Evolutionary conservation across 1,284 basidiomycete genomes (phyloP).

Genomic region (Butyriboletus appendiculatus): DNA sequence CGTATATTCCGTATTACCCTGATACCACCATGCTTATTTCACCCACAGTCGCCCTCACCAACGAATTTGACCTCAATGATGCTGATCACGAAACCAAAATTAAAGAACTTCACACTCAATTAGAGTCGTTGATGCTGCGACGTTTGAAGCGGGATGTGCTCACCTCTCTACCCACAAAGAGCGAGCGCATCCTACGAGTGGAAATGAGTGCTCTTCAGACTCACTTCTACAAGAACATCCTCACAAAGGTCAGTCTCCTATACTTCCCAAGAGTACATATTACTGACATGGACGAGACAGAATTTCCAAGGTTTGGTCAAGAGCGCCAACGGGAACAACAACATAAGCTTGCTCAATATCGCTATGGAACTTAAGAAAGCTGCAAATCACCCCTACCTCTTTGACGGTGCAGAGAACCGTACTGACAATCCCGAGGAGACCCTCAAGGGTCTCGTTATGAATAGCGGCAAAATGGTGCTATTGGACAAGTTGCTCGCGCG

Average conservation of each 20-base stretch:
- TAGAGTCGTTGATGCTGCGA: constrained; percentile 94
- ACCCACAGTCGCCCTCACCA: constrained; percentile 71
- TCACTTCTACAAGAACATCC: constrained; percentile 98
- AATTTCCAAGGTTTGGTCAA: constrained; percentile 94
- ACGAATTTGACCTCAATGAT: constrained; percentile 94
- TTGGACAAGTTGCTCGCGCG: constrained; percentile 92
- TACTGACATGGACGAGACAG: constrained; percentile 40
- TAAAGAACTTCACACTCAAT: constrained; percentile 91
- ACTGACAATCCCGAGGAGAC: constrained; percentile 82
- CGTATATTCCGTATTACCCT: constrained; percentile 31
- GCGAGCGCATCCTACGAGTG: constrained; percentile 95
- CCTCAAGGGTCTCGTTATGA: constrained; percentile 96
- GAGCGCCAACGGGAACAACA: constrained; percentile 79
- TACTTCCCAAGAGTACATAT: not conserved
- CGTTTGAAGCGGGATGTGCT: constrained; percentile 98
- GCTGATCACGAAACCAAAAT: constrained; percentile 94
- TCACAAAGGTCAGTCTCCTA: constrained; percentile 72
- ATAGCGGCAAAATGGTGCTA: constrained; percentile 96
- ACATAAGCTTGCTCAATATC: constrained; percentile 94
- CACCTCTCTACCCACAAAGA: constrained; percentile 96
- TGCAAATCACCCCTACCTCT: constrained; percentile 97
- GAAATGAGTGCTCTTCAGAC: constrained; percentile 99
- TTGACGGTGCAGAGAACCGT: constrained; percentile 90
- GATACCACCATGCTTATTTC: constrained; percentile 13
- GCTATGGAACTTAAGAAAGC: constrained; percentile 98